These are phyloP conservation scores for Eucalyptus microcorys DNA, from an alignment of 345 rosid genomes.

Conservation along the genomic window DNA sequence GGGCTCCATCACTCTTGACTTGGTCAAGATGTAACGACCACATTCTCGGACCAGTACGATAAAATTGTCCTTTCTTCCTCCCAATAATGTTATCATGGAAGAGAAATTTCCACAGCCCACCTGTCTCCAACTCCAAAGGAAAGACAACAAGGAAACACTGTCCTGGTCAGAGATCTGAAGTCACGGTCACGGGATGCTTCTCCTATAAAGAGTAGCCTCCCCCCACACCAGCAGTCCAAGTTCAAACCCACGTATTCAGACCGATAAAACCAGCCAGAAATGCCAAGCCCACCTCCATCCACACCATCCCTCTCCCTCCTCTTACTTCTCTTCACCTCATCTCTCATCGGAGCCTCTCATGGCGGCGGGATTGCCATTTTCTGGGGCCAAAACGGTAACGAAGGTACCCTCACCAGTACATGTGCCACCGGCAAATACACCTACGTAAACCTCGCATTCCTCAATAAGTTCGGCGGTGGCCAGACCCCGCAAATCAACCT, in stretches of 20 bases:
- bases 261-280: background rate
- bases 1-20: too few relatives aligned
- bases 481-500: constrained; percentile 35
- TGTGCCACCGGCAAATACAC: constrained; percentile 32
- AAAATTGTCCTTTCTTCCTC: background rate
- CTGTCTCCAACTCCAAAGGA: background rate
- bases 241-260: background rate
- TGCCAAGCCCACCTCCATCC: background rate
- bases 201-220: background rate
- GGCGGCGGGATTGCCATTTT: constrained; percentile 14
- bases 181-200: background rate
- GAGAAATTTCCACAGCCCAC: background rate
- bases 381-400: constrained; percentile 57
- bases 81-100: background rate
- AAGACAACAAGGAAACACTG: background rate
- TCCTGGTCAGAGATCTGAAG: background rate
- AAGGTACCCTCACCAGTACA: constrained; percentile 34
- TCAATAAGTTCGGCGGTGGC: constrained; percentile 37
- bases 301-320: background rate
- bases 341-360: background rate
- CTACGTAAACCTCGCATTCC: constrained; percentile 45
- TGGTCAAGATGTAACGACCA: too few relatives aligned
- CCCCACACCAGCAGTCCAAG: background rate
- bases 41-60: background rate
- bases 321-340: background rate